phyloP scores from a whole-genome alignment of 2,329 filamentous ascomycete species.

The Colletotrichum sp. region DNA sequence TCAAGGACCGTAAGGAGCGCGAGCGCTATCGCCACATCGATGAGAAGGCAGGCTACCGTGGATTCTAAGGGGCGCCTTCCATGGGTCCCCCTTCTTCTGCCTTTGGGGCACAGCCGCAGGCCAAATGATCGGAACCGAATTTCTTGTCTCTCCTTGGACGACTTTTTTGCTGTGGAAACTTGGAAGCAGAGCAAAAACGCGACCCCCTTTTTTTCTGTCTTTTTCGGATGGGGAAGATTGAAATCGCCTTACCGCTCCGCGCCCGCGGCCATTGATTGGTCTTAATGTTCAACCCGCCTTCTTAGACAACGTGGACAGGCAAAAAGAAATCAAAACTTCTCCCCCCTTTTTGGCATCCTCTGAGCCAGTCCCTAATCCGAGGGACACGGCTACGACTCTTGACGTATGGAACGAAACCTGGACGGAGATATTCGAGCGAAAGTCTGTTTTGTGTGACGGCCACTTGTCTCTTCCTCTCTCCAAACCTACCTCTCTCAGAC shows the following conservation, averaged over 20 bases:
- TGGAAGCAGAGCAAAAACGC: neutral
- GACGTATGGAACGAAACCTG: slow-evolving; percentile 10
- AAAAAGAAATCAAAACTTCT: slow-evolving; percentile 8
- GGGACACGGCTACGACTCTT: neutral
- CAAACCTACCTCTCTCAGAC: neutral
- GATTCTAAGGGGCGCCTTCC: slow-evolving; percentile 40
- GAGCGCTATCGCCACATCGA: slow-evolving; percentile 82
- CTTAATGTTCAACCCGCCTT: slow-evolving; percentile 10
- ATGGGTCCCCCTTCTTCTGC: neutral
- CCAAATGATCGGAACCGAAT: neutral
- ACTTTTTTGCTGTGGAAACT: neutral
- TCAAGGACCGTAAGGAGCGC: slow-evolving; percentile 82
- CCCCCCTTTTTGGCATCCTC: neutral
- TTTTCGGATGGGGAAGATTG: slow-evolving; percentile 2
- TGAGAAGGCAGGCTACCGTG: slow-evolving; percentile 70
- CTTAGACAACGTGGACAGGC: slow-evolving; percentile 12
- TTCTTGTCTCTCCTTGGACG: neutral
- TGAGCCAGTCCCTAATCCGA: neutral
- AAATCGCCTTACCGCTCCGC: slow-evolving; percentile 1
- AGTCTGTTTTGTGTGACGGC: slow-evolving; percentile 12
- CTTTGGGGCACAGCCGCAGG: neutral
- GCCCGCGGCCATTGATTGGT: slow-evolving; percentile 9
- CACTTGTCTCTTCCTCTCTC: neutral
- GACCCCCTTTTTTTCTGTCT: neutral
- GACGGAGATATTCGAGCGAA: slow-evolving; percentile 15